phyloP scores from a whole-genome alignment of 345 rosid genomes.

The Turritis glabra region DNA sequence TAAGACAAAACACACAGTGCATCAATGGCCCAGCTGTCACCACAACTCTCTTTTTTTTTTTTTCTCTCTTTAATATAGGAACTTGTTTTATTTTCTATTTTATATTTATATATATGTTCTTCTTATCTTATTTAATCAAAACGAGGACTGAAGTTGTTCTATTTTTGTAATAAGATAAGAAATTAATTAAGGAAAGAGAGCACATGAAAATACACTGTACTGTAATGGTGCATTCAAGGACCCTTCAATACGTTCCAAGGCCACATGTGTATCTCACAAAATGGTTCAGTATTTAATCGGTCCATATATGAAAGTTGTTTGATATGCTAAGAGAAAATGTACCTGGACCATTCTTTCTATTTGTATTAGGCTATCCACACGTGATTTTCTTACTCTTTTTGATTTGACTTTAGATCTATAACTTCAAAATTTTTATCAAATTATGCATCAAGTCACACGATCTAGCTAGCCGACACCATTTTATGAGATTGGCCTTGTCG shows the following conservation, averaged over 20 bases:
- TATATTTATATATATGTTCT: background rate
- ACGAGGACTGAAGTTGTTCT: slow-evolving; percentile 10
- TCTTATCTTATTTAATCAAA: slow-evolving; percentile 1
- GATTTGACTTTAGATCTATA: slow-evolving; percentile 37
- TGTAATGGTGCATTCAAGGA: slow-evolving; percentile 35
- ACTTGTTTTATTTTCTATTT: background rate
- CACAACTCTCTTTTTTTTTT: background rate
- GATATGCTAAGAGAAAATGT: slow-evolving; percentile 24
- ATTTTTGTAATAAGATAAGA: slow-evolving; percentile 8
- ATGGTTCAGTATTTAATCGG: slow-evolving; percentile 31
- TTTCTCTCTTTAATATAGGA: background rate
- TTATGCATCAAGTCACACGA: slow-evolving; percentile 26
- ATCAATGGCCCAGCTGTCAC: slow-evolving; percentile 42
- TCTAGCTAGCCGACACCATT: slow-evolving; percentile 28
- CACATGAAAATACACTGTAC: slow-evolving; percentile 33
- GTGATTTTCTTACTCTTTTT: slow-evolving; percentile 34
- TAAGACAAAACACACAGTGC: slow-evolving; percentile 42
- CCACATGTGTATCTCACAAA: slow-evolving; percentile 27
- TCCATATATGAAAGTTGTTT: slow-evolving; percentile 25
- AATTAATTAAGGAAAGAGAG: slow-evolving; percentile 9
- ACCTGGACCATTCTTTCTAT: slow-evolving; percentile 33
- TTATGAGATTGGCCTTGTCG: background rate
- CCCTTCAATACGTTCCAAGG: slow-evolving; percentile 27
- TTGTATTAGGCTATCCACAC: slow-evolving; percentile 20
- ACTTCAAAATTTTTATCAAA: background rate